Evolutionary conservation across 768 basidiomycete species (phyloP), one percentile per base, ranked within the genome.

Genomic region (Candolleomyces eurysporus): DNA sequence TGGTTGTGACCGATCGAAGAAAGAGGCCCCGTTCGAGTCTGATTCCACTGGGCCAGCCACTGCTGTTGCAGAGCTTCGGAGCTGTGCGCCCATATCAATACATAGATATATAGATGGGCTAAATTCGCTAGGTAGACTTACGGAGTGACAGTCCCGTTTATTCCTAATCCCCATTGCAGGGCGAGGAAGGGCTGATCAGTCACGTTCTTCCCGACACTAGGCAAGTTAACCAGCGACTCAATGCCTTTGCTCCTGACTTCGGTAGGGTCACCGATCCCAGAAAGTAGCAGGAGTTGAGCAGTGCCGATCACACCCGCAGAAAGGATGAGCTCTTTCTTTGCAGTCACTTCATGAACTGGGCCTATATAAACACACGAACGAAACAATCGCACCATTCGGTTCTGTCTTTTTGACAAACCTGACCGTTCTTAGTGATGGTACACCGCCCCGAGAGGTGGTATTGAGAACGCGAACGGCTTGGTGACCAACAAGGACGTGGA

Each of bases 271-370:
- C 74, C 74, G 26, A 75, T 71, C 31, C 72, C 72, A 3, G 72
- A 73, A 13, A 67, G 63, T 48, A 72, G 39, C 16, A 74, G 66
- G 16, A 74, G 66, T 22, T 67, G 66, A 11, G 73, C 71, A 4
- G 69, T 71, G 13, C 69, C 72, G 48, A 71, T 66, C 6, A 67
- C 57, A 26, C 75, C 75, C 4, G 73, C 72, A 22, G 73, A 72
- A 14, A 76, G 68, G 39, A 76, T 67, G 21, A 76, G 62, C 57
- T 76, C 75, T 31, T 70, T 73, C 5, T 50, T 48, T 2, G 73
- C 75, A 0, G 46, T 67, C 11, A 71, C 55, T 43, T 57, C 40
- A 9, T 19, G 42, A 14, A 39, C 36, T 4, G 26, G 4, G n/a
- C 10, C 54, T 60, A 14, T 16, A 11, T 4, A 10, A 45, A 43